Conservation (phyloP, 257 asterid species). For the Eucommia ulmoides region DNA sequence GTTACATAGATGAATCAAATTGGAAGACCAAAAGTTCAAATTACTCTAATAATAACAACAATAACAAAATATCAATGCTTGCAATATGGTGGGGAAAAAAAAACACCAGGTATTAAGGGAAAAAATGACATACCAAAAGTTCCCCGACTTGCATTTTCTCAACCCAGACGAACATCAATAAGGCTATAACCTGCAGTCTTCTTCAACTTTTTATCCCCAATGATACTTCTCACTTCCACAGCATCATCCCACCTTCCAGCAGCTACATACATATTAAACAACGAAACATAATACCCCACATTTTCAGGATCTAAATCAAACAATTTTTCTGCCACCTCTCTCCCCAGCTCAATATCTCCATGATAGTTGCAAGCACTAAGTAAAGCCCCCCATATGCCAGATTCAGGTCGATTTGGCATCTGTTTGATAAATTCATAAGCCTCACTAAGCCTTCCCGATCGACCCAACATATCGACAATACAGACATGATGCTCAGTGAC, state of each 20-base stretch:
- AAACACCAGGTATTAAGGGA: too few species aligned
- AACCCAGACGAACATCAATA: constrained; percentile 37
- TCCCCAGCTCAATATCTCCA: constrained; percentile 51
- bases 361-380: constrained; percentile 51
- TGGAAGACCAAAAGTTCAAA: too few species aligned
- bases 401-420: constrained; percentile 17
- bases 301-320: constrained; percentile 45
- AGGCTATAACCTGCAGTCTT: constrained; percentile 39
- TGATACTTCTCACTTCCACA: constrained; percentile 40
- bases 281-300: constrained; percentile 37
- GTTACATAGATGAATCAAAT: too few species aligned
- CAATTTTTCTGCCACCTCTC: constrained; percentile 32
- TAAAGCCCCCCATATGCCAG: constrained; percentile 55
- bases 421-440: constrained; percentile 36
- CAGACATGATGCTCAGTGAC: constrained; percentile 43
- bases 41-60: too few species aligned
- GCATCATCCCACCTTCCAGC: constrained; percentile 69
- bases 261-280: constrained; percentile 47
- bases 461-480: constrained; percentile 50
- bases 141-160: too few species aligned
- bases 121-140: too few species aligned
- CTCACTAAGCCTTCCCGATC: constrained; percentile 37
- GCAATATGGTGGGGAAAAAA: too few species aligned
- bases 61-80: too few species aligned
- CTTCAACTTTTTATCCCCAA: constrained; percentile 32